Conservation (phyloP, 1,284 basidiomycete species). For the Megacollybia platyphylla region DNA sequence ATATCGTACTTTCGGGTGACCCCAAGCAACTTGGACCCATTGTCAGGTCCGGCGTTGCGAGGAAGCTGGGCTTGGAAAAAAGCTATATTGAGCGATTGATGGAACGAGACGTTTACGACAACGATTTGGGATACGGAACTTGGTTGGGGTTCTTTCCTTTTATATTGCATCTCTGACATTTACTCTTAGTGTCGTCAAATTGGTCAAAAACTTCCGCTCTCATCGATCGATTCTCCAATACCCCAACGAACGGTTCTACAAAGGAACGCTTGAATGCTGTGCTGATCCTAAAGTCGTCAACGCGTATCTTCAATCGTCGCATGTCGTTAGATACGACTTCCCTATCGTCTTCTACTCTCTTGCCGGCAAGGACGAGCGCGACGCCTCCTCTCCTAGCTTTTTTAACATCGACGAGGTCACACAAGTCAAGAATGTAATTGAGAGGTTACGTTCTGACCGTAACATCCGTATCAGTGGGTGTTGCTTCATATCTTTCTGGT, state of each 20-base stretch:
- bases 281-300: constrained; percentile 26
- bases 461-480: not conserved
- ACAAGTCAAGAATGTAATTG: constrained; percentile 25
- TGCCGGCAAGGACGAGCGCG: constrained; percentile 43
- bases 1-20: constrained; percentile 43
- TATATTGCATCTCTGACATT: not conserved
- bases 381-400: constrained; percentile 51
- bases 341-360: constrained; percentile 50
- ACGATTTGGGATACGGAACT: not conserved
- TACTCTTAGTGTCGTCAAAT: constrained; percentile 34
- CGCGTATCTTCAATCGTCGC: constrained; percentile 23
- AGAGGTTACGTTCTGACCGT: not conserved
- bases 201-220: constrained; percentile 47
- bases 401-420: constrained; percentile 49
- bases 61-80: constrained; percentile 26
- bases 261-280: constrained; percentile 32
- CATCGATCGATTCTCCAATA: constrained; percentile 43
- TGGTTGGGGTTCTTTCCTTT: not conserved
- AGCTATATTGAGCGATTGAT: constrained; percentile 1
- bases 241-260: constrained; percentile 45
- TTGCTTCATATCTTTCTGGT: constrained; percentile 11
- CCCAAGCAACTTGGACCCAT: constrained; percentile 47
- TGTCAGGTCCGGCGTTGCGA: constrained; percentile 32
- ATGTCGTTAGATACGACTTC: constrained; percentile 34
- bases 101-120: not conserved